A percentile compares a stretch with the other conserved stretches of the same genome.
Evolutionary conservation across 306 rosid species (phyloP).

Genomic region (Trifolium subterraneum): DNA sequence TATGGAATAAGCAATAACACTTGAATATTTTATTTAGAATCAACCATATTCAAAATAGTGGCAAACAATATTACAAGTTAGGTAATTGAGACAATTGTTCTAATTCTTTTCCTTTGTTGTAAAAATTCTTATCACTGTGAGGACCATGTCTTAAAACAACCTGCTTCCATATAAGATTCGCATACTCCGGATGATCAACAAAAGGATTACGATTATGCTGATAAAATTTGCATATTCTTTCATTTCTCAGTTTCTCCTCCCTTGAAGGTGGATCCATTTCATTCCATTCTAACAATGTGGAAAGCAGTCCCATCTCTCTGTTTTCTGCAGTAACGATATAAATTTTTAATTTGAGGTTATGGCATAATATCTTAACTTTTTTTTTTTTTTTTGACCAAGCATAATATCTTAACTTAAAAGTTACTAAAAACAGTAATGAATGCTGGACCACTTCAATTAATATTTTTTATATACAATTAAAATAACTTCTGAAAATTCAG

Average conservation of each 20-base stretch:
- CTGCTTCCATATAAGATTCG: constrained; percentile 60
- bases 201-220: constrained; percentile 81
- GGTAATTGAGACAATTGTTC: constrained; percentile 2
- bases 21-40: too few relatives aligned
- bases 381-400: too few relatives aligned
- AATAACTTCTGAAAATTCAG: background rate
- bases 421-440: background rate
- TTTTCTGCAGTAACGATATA: constrained; percentile 43
- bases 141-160: constrained; percentile 11
- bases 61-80: background rate
- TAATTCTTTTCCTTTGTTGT: constrained; percentile 13
- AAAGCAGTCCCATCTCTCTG: constrained; percentile 76
- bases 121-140: background rate
- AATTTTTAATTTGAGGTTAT: constrained; percentile 23
- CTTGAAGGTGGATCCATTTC: constrained; percentile 78
- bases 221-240: constrained; percentile 73
- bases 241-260: constrained; percentile 76
- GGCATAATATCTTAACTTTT: constrained; percentile 23
- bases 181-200: constrained; percentile 76
- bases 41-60: background rate
- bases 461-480: too few relatives aligned
- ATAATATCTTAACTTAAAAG: constrained; percentile 15
- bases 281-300: constrained; percentile 73
- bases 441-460: background rate
- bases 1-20: too few relatives aligned